These are phyloP conservation scores for Coleophoma cylindrospora DNA, from an alignment of 2,329 filamentous ascomycete species.

Conservation along the genomic window DNA sequence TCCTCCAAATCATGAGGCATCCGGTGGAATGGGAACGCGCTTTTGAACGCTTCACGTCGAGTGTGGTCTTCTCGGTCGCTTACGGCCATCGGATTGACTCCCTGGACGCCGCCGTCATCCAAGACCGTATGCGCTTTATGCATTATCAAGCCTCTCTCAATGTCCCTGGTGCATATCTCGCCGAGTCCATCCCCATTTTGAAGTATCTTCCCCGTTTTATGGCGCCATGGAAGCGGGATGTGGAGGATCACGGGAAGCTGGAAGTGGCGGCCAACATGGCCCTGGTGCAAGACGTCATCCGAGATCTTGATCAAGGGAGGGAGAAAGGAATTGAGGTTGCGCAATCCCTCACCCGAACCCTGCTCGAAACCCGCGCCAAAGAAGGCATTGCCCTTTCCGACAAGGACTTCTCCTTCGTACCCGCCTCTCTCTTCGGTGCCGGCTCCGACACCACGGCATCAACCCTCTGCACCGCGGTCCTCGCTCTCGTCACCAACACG, in stretches of 20 bases:
- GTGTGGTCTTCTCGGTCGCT: slow-evolving; percentile 43
- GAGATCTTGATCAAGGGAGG: slow-evolving; percentile 26
- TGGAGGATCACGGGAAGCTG: slow-evolving; percentile 29
- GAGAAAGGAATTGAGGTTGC: slow-evolving; percentile 12
- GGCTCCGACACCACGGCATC: slow-evolving; percentile 27
- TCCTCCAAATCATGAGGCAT: slow-evolving; percentile 33
- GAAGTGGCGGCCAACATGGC: slow-evolving; percentile 36
- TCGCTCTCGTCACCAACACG: slow-evolving; percentile 34
- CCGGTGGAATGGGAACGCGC: slow-evolving; percentile 37
- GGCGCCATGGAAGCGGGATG: slow-evolving; percentile 43
- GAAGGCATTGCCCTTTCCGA: slow-evolving; percentile 33
- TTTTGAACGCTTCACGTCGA: slow-evolving; percentile 42
- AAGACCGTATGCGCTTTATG: slow-evolving; percentile 41
- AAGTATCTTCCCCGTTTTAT: slow-evolving; percentile 37
- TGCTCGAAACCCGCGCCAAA: slow-evolving; percentile 34
- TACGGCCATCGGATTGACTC: slow-evolving; percentile 46
- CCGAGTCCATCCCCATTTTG: slow-evolving; percentile 38
- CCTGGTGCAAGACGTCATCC: slow-evolving; percentile 33
- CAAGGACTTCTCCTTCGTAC: slow-evolving; percentile 31
- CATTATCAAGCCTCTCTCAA: slow-evolving; percentile 41
- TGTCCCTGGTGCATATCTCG: slow-evolving; percentile 37
- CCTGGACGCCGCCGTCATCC: slow-evolving; percentile 39
- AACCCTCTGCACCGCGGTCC: slow-evolving; percentile 25
- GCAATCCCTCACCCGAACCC: slow-evolving; percentile 36
- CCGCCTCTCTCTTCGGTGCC: slow-evolving; percentile 35